A percentile compares a stretch with the other conserved stretches of the same genome.
phyloP scores from a whole-genome alignment of 371 early-diverging fungal species.

The Sporodiniella umbellata region DNA sequence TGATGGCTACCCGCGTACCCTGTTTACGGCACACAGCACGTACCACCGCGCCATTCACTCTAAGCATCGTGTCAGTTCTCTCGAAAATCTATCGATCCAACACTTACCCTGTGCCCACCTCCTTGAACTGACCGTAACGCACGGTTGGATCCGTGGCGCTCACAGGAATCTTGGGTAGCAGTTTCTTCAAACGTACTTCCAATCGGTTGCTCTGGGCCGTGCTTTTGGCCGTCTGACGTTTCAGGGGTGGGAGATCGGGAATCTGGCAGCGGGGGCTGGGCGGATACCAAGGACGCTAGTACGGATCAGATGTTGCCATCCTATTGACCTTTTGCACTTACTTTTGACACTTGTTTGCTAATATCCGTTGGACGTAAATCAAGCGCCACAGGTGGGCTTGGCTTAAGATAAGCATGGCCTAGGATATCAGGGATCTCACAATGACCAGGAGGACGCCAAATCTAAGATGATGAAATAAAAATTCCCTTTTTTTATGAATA shows the following conservation, averaged over 20 bases:
- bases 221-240: neutral
- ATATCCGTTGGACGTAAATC: conserved; percentile 37
- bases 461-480: no score
- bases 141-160: conserved; percentile 33
- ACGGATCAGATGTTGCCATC: conserved; percentile 1
- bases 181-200: conserved; percentile 25
- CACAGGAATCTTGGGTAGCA: conserved; percentile 31
- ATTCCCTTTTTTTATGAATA: neutral
- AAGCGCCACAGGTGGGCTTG: conserved; percentile 35
- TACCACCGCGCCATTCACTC: conserved; percentile 49
- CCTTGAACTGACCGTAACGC: conserved; percentile 34
- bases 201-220: conserved; percentile 7
- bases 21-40: conserved; percentile 30
- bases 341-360: conserved; percentile 42
- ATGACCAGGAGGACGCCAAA: conserved; percentile 47
- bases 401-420: conserved; percentile 44
- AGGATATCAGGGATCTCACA: conserved; percentile 49
- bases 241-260: conserved; percentile 26
- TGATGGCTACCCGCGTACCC: conserved; percentile 37
- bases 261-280: conserved; percentile 28
- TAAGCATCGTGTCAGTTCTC: no score
- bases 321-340: conserved; percentile 8
- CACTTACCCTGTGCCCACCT: conserved; percentile 47
- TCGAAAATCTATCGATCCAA: no score
- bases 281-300: conserved; percentile 37